Conservation (phyloP, 169 alveolate species). For the Plasmodium sp. region DNA sequence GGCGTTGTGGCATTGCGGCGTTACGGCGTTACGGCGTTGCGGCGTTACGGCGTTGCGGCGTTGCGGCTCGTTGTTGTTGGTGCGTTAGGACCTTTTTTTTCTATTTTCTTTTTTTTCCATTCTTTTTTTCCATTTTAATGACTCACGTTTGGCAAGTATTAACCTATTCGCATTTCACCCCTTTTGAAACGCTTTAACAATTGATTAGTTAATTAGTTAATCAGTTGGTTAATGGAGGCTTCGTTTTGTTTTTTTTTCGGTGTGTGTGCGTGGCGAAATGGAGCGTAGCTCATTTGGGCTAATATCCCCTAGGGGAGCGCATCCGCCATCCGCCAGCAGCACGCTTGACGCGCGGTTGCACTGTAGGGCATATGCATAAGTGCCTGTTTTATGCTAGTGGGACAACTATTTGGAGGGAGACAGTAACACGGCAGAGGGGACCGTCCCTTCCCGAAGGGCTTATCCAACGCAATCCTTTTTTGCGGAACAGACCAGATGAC, state of each 20-base stretch:
- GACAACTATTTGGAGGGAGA: not conserved
- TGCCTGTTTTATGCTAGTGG: not conserved
- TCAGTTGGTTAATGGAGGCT: not conserved
- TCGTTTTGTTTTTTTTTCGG: not conserved
- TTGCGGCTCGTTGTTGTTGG: not conserved
- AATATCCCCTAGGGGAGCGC: not conserved
- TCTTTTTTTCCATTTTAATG: not conserved
- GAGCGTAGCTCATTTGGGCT: not conserved
- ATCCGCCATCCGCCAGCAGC: not conserved
- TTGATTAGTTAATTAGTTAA: not conserved
- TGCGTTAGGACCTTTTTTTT: not conserved
- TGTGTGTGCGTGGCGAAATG: not conserved
- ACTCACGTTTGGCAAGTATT: conserved; percentile 1
- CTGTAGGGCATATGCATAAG: not conserved
- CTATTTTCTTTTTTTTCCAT: not conserved
- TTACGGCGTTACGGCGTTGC: not conserved
- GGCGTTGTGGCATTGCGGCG: not conserved
- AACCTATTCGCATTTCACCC: not conserved
- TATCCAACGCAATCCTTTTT: too few species aligned
- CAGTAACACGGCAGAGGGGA: not conserved
- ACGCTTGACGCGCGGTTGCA: not conserved
- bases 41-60: not conserved
- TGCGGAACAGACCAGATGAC: not conserved
- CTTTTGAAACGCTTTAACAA: not conserved
- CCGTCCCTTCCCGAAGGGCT: not conserved